Percentiles rank a stretch among this genome's conserved stretches.
Conservation (phyloP, 2,329 filamentous ascomycete genomes). For the Trematosphaeria pertusa region DNA sequence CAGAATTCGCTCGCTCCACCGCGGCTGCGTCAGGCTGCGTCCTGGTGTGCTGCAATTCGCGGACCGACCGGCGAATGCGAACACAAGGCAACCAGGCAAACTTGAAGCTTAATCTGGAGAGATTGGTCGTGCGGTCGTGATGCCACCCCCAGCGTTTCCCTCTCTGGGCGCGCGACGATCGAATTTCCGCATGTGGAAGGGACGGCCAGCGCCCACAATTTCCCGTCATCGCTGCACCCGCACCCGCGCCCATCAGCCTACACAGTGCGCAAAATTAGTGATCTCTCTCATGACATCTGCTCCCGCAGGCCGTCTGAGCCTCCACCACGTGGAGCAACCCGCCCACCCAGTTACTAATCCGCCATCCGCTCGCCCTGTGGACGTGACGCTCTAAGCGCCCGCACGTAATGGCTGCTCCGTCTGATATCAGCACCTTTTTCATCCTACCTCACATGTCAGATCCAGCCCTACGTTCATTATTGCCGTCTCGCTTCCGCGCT, state of each 20-base stretch:
- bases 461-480: neutral
- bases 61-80: too few species aligned
- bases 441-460: constrained; percentile 3
- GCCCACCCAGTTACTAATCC: constrained; percentile 9
- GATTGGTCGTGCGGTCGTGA: too few species aligned
- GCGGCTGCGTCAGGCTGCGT: too few species aligned
- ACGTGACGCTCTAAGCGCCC: constrained; percentile 23
- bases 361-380: constrained; percentile 3
- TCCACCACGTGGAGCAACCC: constrained; percentile 5
- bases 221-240: too few species aligned
- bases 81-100: constrained; percentile 11
- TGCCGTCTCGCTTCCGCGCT: neutral
- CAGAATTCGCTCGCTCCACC: constrained; percentile 5
- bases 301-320: neutral
- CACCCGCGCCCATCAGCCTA: too few species aligned
- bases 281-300: too few species aligned
- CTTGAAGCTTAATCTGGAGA: neutral
- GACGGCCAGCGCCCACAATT: too few species aligned
- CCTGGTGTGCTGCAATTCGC: too few species aligned
- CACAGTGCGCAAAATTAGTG: too few species aligned
- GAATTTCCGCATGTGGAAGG: too few species aligned
- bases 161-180: too few species aligned
- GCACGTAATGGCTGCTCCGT: constrained; percentile 15
- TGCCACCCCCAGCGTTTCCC: too few species aligned
- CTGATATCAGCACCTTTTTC: constrained; percentile 16